Evolutionary conservation across 129 eudicot genomes (phyloP).

Genomic region (Glebionis coronaria): DNA sequence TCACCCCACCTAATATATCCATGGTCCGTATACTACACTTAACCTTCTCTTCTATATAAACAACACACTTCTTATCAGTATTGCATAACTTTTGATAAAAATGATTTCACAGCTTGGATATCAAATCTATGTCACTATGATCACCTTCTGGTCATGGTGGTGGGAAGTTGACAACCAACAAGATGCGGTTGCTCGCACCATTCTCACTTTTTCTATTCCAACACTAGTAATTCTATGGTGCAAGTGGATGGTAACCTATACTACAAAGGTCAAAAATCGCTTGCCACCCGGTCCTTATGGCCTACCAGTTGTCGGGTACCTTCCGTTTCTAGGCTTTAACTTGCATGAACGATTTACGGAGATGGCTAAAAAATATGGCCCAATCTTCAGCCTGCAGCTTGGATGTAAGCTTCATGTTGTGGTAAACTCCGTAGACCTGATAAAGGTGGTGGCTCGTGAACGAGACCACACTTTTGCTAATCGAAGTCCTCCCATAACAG

Average conservation of each 20-base stretch:
- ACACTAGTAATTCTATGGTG: constrained; percentile 7
- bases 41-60: background rate
- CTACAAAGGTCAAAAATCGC: background rate
- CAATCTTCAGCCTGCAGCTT: constrained; percentile 29
- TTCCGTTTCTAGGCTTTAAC: constrained; percentile 30
- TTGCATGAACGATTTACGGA: constrained; percentile 20
- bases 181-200: constrained; percentile 1
- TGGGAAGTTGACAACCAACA: background rate
- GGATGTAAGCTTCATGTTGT: constrained; percentile 32
- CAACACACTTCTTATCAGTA: background rate
- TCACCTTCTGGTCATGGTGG: constrained; percentile 34
- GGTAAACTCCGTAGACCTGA: constrained; percentile 20
- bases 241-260: background rate
- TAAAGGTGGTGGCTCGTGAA: constrained; percentile 23
- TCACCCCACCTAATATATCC: too few relatives aligned
- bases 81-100: background rate
- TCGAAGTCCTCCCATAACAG: constrained; percentile 12
- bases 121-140: background rate
- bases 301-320: constrained; percentile 33
- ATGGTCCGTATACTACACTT: too few relatives aligned
- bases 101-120: constrained; percentile 1
- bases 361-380: constrained; percentile 22
- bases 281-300: constrained; percentile 39
- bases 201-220: constrained; percentile 11
- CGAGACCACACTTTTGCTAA: constrained; percentile 10